Conservation (phyloP, 805 yeast genomes). For the Cyberlindnera maclurae region DNA sequence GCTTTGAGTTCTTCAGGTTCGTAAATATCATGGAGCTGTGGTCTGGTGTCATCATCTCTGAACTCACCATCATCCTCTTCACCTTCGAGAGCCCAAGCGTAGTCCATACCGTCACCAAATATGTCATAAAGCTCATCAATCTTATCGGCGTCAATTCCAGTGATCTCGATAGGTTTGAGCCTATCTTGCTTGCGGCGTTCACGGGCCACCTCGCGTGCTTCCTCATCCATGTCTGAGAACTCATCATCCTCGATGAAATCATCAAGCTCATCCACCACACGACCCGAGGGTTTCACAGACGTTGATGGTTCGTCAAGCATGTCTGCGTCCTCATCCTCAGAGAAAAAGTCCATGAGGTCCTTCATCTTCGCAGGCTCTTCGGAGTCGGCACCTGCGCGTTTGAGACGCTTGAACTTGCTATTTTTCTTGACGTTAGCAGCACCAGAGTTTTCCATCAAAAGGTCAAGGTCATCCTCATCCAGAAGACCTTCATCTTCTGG, state of each 20-base stretch:
- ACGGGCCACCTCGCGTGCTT: slow-evolving; percentile 43
- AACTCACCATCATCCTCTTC: slow-evolving; percentile 51
- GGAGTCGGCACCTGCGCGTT: slow-evolving; percentile 54
- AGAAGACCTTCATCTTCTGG: slow-evolving; percentile 59
- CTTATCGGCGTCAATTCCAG: slow-evolving; percentile 77
- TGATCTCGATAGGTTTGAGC: slow-evolving; percentile 48
- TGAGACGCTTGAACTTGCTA: slow-evolving; percentile 71
- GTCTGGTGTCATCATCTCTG: slow-evolving; percentile 35
- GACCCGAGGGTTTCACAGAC: slow-evolving; percentile 16
- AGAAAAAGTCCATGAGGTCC: slow-evolving; percentile 33
- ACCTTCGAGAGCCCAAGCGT: slow-evolving; percentile 96
- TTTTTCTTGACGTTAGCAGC: slow-evolving; percentile 31
- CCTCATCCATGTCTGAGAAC: slow-evolving; percentile 79
- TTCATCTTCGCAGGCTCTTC: slow-evolving; percentile 28
- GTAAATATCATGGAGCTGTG: slow-evolving; percentile 77
- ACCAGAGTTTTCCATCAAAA: slow-evolving; percentile 86
- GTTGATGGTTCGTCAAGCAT: slow-evolving; percentile 8
- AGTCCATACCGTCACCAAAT: slow-evolving; percentile 95
- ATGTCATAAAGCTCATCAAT: slow-evolving; percentile 90
- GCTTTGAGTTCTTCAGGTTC: slow-evolving; percentile 91
- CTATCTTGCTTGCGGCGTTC: slow-evolving; percentile 38
- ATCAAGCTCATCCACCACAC: slow-evolving; percentile 75
- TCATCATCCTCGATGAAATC: slow-evolving; percentile 98
- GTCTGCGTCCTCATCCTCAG: slow-evolving; percentile 32
- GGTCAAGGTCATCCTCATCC: slow-evolving; percentile 93